These are phyloP conservation scores for Paecilomyces sp. DNA, from an alignment of 2,329 filamentous ascomycete species.

Conservation along the genomic window DNA sequence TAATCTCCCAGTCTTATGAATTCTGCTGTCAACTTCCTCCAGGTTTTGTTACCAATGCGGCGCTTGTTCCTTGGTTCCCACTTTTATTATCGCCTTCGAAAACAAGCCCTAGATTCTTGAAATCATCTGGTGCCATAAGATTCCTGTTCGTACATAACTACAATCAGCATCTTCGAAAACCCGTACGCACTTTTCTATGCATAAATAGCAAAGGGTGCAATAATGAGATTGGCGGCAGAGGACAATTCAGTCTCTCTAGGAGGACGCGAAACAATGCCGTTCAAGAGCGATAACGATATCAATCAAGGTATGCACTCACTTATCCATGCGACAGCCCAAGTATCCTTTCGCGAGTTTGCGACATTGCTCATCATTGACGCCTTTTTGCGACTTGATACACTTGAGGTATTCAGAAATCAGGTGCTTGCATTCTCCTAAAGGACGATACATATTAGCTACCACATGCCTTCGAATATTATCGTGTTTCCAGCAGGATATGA, in stretches of 20 bases:
- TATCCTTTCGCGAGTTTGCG: slow-evolving; percentile 82
- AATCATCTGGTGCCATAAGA: slow-evolving; percentile 91
- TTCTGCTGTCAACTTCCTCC: background rate
- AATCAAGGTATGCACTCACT: slow-evolving; percentile 43
- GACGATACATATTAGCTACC: slow-evolving; percentile 1
- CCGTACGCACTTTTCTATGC: too few species aligned
- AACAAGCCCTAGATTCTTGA: slow-evolving; percentile 83
- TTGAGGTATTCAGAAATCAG: slow-evolving; percentile 79
- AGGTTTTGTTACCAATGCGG: background rate
- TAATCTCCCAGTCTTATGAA: background rate
- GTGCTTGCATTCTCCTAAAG: slow-evolving; percentile 78
- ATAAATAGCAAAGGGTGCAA: background rate
- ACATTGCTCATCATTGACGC: slow-evolving; percentile 81
- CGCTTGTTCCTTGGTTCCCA: background rate
- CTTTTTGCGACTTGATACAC: slow-evolving; percentile 77
- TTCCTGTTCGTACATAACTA: slow-evolving; percentile 52
- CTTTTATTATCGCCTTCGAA: slow-evolving; percentile 34
- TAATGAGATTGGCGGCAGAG: background rate
- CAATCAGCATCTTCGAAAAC: background rate
- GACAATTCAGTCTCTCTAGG: background rate
- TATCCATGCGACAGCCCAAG: slow-evolving; percentile 87
- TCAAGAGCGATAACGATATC: background rate
- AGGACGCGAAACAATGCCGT: background rate
- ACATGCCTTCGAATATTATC: background rate
- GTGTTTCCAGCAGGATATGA: background rate